Conservation (phyloP, 352 stramenopile species). For the Globisporangium irregulare region DNA sequence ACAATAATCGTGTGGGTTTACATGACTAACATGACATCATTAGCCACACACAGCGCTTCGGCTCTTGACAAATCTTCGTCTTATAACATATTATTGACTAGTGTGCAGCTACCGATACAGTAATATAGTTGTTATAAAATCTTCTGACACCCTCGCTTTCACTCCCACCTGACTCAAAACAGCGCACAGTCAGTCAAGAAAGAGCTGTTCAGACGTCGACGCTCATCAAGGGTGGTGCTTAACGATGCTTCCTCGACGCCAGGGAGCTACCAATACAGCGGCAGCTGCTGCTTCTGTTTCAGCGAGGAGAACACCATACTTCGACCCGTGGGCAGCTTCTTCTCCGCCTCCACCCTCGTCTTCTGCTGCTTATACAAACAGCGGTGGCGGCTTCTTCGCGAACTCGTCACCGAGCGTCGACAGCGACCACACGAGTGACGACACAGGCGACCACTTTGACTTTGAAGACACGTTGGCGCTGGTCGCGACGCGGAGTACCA, state of each 20-base stretch:
- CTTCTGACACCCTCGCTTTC: no score
- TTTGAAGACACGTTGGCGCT: conserved; percentile 6
- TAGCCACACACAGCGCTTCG: no score
- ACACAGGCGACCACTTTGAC: conserved; percentile 3
- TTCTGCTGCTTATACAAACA: background rate
- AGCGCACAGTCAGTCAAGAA: background rate
- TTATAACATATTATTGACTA: no score
- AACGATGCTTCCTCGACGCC: background rate
- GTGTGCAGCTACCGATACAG: no score
- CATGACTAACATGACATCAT: no score
- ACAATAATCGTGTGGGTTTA: no score
- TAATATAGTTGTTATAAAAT: no score
- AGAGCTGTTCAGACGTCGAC: background rate
- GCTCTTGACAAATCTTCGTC: no score
- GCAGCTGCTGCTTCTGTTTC: background rate
- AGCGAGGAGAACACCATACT: background rate
- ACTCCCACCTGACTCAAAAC: no score
- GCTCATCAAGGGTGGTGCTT: background rate
- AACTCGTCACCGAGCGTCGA: background rate
- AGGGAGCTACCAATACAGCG: background rate
- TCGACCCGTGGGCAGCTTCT: background rate
- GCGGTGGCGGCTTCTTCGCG: background rate
- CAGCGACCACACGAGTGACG: conserved; percentile 10
- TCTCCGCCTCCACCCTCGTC: background rate
- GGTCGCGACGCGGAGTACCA: background rate